Evolutionary conservation across 768 basidiomycete species (phyloP), one percentile per base, ranked within the genome.

Genomic region (Xerocomellus dryophilus): DNA sequence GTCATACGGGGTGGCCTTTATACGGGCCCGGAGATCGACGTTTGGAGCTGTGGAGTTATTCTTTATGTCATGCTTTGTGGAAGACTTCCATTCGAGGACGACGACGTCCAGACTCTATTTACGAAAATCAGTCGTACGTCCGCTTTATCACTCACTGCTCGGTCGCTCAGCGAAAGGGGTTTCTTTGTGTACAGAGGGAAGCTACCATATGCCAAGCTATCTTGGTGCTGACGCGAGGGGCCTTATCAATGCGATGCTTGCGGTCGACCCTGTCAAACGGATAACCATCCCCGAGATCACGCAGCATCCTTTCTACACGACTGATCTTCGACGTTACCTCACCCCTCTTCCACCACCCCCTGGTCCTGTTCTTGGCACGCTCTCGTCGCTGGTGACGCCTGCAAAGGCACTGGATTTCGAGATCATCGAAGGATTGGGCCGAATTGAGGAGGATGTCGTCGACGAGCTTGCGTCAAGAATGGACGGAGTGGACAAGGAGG

Each of bases 41-140:
- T 98, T 11, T 99, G 97, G 97, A 93, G 91, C 61, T 91, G 91
- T 51, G 97, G 97, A 0, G 96, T 99, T n/a, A 98, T 99, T 61
- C 81, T 99, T 47, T 98, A 95, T 73, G 97, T 98, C 53, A 94
- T 99, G 87, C 81, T 99, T 5, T 95, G 91, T 65, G 97, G 96
- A 5, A 78, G 90, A 43, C 80, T 99, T 29, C 97, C 97, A 1
- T 99, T 99, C 67, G 97, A 98, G 73, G 95, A 98, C 71, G 93
- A 97, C 42, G 90, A 97, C 66, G 93, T 98, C 39, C 91, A 93
- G 45, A 79, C 82, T 1, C 73, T 99, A 11, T 98, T 98, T 75
- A 86, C 88, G 51, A 98, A 98, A 75, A 98, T 99, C 63, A 89
- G 88, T 56, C 86, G 92, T 88, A 63, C 66, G 85, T 76, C 5